Evolutionary conservation across 768 basidiomycete genomes (phyloP).

Genomic region (Gyrodon lividus): DNA sequence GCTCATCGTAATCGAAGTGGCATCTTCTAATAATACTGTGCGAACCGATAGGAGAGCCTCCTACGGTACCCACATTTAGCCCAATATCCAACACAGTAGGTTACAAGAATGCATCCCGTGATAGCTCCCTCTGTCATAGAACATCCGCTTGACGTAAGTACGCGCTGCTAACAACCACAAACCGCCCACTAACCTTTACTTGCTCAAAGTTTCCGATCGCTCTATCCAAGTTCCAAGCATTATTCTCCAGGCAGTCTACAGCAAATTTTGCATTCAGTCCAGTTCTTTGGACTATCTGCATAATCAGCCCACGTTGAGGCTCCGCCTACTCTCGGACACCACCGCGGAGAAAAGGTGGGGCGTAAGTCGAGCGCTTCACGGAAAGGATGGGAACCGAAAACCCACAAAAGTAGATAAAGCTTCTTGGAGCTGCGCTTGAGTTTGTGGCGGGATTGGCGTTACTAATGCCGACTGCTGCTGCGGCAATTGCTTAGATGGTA

Average conservation of each 20-base stretch:
- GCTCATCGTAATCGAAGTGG: not conserved
- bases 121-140: constrained; percentile 42
- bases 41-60: constrained; percentile 3
- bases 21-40: constrained; percentile 13
- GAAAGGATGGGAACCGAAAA: constrained; percentile 19
- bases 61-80: not conserved
- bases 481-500: constrained; percentile 16
- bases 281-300: constrained; percentile 71
- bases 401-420: constrained; percentile 58
- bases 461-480: constrained; percentile 23
- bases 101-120: constrained; percentile 56
- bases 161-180: constrained; percentile 5
- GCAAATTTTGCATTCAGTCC: constrained; percentile 78
- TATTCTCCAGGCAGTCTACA: constrained; percentile 81
- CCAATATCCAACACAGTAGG: constrained; percentile 21
- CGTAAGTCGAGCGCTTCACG: constrained; percentile 11
- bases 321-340: constrained; percentile 49
- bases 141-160: constrained; percentile 26
- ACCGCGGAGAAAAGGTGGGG: constrained; percentile 10
- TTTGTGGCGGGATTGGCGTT: constrained; percentile 34
- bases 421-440: constrained; percentile 44
- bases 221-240: constrained; percentile 78
- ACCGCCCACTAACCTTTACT: constrained; percentile 63
- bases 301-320: constrained; percentile 64
- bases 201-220: constrained; percentile 86